These are phyloP conservation scores for Solanum tarapatanum DNA, from an alignment of 257 asterid species.

Conservation along the genomic window DNA sequence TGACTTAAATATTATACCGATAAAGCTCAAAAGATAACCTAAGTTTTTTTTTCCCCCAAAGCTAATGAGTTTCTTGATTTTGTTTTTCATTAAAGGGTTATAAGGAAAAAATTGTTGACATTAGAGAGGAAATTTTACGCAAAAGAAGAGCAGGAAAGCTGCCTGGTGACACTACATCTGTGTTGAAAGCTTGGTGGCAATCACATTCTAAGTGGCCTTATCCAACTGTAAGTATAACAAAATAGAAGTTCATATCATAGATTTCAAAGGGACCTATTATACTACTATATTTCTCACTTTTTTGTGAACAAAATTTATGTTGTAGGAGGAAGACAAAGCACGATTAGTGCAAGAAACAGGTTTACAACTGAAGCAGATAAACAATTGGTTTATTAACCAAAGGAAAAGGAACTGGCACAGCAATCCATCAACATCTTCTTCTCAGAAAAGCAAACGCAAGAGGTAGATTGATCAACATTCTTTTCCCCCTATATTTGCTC, in stretches of 20 bases:
- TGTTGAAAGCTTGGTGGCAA: conserved; percentile 81
- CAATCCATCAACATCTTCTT: conserved; percentile 69
- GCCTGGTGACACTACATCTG: conserved; percentile 73
- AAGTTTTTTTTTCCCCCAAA: background rate
- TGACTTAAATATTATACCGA: background rate
- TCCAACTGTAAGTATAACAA: conserved; percentile 40
- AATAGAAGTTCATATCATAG: background rate
- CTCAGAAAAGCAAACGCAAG: conserved; percentile 87
- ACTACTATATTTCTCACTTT: too few species aligned
- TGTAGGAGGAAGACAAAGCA: conserved; percentile 72
- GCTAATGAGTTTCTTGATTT: conserved; percentile 1
- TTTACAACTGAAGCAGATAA: conserved; percentile 78
- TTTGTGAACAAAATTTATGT: too few species aligned
- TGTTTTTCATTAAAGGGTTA: conserved; percentile 22
- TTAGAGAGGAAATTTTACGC: conserved; percentile 55
- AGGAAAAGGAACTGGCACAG: conserved; percentile 93
- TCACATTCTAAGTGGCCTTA: conserved; percentile 90
- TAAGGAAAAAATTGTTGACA: conserved; percentile 52
- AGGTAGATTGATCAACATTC: conserved; percentile 25
- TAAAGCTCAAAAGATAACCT: background rate
- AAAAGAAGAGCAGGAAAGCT: conserved; percentile 77
- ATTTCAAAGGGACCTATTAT: background rate
- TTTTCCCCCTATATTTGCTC: background rate
- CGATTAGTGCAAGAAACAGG: conserved; percentile 88
- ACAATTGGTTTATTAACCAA: conserved; percentile 96